Conservation (phyloP, 2,329 filamentous ascomycete species). For the Scedosporium apiospermum region DNA sequence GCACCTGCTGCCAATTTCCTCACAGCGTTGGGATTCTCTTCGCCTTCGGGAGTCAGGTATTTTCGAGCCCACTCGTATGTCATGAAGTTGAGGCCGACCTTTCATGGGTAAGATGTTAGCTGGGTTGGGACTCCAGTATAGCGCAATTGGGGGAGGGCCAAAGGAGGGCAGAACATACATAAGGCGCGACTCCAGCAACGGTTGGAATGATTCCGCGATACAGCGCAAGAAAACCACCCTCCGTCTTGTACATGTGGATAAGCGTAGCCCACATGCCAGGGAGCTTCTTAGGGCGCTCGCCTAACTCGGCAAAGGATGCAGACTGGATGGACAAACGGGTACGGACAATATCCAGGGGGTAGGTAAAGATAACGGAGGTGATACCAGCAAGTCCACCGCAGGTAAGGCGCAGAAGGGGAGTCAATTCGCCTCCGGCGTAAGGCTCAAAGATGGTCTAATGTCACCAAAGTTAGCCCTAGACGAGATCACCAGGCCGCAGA, state of each 20-base stretch:
- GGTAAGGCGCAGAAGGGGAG: constrained; percentile 65
- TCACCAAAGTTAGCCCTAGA: not conserved
- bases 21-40: constrained; percentile 67
- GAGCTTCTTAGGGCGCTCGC: constrained; percentile 53
- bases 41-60: constrained; percentile 77
- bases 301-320: constrained; percentile 80
- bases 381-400: constrained; percentile 90
- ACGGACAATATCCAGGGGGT: constrained; percentile 94
- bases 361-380: constrained; percentile 90
- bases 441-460: constrained; percentile 63
- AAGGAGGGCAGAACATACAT: constrained; percentile 39
- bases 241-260: constrained; percentile 75
- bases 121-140: not conserved
- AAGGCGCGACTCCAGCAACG: constrained; percentile 89
- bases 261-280: constrained; percentile 91
- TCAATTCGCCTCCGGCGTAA: constrained; percentile 63
- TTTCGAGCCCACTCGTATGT: constrained; percentile 84
- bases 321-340: constrained; percentile 95
- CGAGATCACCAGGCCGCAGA: no score
- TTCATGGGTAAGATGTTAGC: not conserved
- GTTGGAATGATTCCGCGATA: constrained; percentile 93
- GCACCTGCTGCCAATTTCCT: constrained; percentile 86
- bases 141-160: no score
- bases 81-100: constrained; percentile 98
- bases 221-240: constrained; percentile 77